Evolutionary conservation across 2,329 filamentous ascomycete species (phyloP).

Genomic region (Zymoseptoria tritici): DNA sequence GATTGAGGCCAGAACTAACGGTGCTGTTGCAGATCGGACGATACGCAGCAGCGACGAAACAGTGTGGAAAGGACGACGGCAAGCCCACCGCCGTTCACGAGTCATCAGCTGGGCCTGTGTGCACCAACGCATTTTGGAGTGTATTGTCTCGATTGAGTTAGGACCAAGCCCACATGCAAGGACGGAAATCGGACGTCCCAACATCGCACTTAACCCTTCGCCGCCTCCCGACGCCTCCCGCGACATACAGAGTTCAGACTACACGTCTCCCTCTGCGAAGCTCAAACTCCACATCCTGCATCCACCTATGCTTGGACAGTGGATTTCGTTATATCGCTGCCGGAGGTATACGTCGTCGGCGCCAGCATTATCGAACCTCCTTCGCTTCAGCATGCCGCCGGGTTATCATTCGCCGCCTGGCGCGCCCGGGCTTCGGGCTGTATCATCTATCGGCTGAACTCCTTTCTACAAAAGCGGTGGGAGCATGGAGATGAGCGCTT

Average conservation of each 20-base stretch:
- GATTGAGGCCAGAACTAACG: neutral
- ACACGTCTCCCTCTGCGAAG: neutral
- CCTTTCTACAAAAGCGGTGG: neutral
- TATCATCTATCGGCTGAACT: neutral
- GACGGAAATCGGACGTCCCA: neutral
- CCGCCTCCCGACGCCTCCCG: neutral
- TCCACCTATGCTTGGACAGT: neutral
- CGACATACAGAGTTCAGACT: neutral
- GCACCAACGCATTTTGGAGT: neutral
- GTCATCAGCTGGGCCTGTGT: neutral
- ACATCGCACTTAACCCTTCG: neutral
- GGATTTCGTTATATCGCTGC: neutral
- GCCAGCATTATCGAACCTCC: neutral
- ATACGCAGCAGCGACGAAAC: neutral
- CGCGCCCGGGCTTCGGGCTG: neutral
- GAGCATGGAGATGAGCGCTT: neutral
- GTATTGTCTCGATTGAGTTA: neutral
- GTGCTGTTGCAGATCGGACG: neutral
- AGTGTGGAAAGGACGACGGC: too few relatives aligned
- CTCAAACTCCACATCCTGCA: neutral
- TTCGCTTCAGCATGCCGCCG: neutral
- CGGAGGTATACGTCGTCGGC: neutral
- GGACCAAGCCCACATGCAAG: neutral
- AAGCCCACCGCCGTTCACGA: neutral
- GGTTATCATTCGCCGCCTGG: too few relatives aligned